phyloP scores from a whole-genome alignment of 2,329 filamentous ascomycete genomes.

The Botrytis cinerea region DNA sequence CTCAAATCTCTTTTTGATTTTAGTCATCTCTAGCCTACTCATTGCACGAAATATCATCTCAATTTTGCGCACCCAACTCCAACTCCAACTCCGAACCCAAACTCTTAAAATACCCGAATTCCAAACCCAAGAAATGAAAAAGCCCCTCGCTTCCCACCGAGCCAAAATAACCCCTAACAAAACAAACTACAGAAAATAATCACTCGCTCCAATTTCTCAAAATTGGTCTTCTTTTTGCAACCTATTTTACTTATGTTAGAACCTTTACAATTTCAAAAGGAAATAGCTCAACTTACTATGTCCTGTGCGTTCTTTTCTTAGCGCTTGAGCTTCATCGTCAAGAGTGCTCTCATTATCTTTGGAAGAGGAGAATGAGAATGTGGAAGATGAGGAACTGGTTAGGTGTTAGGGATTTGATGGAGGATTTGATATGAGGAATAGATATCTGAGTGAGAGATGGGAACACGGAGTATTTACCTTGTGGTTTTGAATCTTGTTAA shows the following conservation, averaged over 20 bases:
- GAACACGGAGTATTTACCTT: not conserved
- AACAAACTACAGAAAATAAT: conserved; percentile 5
- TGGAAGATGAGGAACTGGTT: not conserved
- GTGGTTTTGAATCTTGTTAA: not conserved
- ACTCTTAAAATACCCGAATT: not conserved
- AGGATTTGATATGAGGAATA: no score
- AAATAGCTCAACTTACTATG: not conserved
- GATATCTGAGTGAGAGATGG: not conserved
- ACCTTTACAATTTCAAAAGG: no score
- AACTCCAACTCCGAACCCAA: not conserved
- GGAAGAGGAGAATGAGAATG: not conserved
- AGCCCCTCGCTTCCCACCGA: no score
- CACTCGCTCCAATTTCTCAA: not conserved
- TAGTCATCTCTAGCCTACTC: not conserved
- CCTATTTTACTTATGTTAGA: not conserved
- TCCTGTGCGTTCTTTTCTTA: not conserved
- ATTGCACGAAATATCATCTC: not conserved
- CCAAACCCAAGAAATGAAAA: not conserved
- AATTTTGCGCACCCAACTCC: no score
- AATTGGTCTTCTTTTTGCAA: not conserved
- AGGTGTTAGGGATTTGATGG: not conserved
- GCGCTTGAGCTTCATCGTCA: not conserved
- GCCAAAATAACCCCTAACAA: not conserved
- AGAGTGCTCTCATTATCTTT: not conserved
- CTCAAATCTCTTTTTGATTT: not conserved